Percentiles rank a stretch among this genome's conserved stretches.
phyloP scores from a whole-genome alignment of 2,329 filamentous ascomycete species.

The Penicillium sp. region DNA sequence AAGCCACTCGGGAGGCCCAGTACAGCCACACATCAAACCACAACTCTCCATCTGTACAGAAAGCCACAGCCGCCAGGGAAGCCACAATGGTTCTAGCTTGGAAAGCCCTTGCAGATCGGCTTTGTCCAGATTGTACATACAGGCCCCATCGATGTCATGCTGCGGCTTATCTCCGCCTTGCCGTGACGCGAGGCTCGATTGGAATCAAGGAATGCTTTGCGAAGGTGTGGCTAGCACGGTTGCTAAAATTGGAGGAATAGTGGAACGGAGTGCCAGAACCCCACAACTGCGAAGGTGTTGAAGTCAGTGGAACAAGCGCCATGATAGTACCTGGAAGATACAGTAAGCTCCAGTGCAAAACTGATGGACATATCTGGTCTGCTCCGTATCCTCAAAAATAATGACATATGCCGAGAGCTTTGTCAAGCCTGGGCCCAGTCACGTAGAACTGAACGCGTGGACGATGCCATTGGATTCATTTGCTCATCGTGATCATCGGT shows the following conservation, averaged over 20 bases:
- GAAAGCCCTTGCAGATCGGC: background rate
- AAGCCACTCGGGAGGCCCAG: background rate
- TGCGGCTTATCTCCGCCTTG: background rate
- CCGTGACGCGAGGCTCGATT: background rate
- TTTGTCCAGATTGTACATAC: background rate
- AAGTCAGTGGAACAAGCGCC: background rate
- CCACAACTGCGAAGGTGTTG: background rate
- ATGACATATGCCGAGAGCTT: background rate
- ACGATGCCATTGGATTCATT: background rate
- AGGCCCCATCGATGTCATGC: background rate
- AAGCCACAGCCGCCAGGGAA: background rate
- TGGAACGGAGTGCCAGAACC: background rate
- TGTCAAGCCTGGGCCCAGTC: background rate
- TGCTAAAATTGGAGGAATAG: background rate
- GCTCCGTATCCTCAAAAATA: background rate
- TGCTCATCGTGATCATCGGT: background rate
- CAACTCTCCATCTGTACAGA: background rate
- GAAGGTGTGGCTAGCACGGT: background rate
- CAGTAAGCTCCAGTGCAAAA: background rate
- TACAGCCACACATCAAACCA: conserved; percentile 2
- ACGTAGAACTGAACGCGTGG: background rate
- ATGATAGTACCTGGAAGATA: background rate
- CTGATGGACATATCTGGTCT: background rate
- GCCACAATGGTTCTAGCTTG: background rate
- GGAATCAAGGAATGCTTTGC: background rate